Evolutionary conservation across 1,139 yeast genomes (phyloP).

Genomic region (Scheffersomyces cryptocercus): DNA sequence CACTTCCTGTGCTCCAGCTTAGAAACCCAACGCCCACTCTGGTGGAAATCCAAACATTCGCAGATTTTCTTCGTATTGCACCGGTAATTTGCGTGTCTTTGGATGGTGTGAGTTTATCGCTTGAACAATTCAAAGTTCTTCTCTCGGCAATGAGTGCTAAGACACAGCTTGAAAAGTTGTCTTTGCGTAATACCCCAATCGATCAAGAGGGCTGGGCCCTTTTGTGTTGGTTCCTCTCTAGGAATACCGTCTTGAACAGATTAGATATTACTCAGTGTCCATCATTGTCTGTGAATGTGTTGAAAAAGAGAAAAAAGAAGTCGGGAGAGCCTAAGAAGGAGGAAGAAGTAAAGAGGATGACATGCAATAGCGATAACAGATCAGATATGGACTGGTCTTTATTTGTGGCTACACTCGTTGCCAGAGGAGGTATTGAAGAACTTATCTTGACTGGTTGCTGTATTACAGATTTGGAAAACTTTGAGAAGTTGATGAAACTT

Average conservation of each 20-base stretch:
- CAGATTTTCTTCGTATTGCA: constrained; percentile 74
- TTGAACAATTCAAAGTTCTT: constrained; percentile 64
- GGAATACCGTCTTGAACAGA: constrained; percentile 55
- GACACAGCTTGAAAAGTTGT: constrained; percentile 61
- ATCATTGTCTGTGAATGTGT: constrained; percentile 55
- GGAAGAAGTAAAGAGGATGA: constrained; percentile 51
- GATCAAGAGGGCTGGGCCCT: constrained; percentile 71
- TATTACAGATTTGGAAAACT: constrained; percentile 53
- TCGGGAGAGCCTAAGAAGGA: constrained; percentile 19
- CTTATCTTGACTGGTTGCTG: constrained; percentile 72
- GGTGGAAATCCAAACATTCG: constrained; percentile 71
- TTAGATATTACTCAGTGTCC: constrained; percentile 76
- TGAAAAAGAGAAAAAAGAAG: constrained; percentile 40
- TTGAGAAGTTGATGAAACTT: constrained; percentile 56
- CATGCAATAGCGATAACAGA: constrained; percentile 55
- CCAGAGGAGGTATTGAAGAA: constrained; percentile 74
- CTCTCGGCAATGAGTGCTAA: constrained; percentile 63
- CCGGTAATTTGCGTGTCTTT: constrained; percentile 68
- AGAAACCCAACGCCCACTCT: constrained; percentile 74
- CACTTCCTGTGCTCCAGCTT: constrained; percentile 62
- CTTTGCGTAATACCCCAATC: constrained; percentile 71
- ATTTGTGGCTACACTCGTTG: constrained; percentile 65
- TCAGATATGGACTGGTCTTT: constrained; percentile 78
- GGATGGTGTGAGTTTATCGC: constrained; percentile 67
- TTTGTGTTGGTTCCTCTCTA: constrained; percentile 67